Base-by-base conservation (phyloP, 148 eudicot genomes). In the Fagopyrum tataricum region DNA sequence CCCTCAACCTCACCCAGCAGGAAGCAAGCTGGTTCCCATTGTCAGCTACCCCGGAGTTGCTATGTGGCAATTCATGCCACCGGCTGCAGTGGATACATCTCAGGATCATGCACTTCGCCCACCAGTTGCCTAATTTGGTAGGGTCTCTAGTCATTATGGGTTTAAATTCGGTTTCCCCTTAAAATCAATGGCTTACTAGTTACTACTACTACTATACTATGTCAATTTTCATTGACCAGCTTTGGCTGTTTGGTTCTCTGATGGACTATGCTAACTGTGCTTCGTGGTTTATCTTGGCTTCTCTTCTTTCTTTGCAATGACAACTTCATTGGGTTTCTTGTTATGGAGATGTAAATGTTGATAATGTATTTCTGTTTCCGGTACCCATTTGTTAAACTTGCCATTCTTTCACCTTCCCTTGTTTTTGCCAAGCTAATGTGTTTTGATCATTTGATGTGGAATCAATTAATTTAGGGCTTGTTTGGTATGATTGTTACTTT, bases 31-130 rank as follows among this genome's bases (percentile, higher is more conserved):
- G 76, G 85, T 87, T 39, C 95, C 95, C 0, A 52, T 86, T 10
- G 73, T 90, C 51, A 75, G 90, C 72, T 90, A 87, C 82, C 95
- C 95, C 0, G 90, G 91, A 74, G 85, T 87, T 23, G 90, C 90
- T 74, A 90, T 90, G 95, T 90, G 95, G 95, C 95, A 87, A 79
- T 90, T 90, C 83, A 84, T 90, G 95, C 91, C 95, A 6, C 88
- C 91, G 48, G 87, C 91, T 71, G 81, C 88, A 5, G 95, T 90
- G 11, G 95, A 90, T 73, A 64, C 95, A 72, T 87, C 95, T 1
- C 90, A 87, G 77, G 91, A 90, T 83, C 91, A 90, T 11, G 86
- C 74, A 18, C 88, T 90, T 47, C 91, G 89, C 62, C 91, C 95
- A 17, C 96, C 92, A 0, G 91, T 88, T 61, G 96, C 92, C 68